These are phyloP conservation scores for Dunaliella primolecta DNA, from an alignment of 139 green algal species.

Conservation along the genomic window DNA sequence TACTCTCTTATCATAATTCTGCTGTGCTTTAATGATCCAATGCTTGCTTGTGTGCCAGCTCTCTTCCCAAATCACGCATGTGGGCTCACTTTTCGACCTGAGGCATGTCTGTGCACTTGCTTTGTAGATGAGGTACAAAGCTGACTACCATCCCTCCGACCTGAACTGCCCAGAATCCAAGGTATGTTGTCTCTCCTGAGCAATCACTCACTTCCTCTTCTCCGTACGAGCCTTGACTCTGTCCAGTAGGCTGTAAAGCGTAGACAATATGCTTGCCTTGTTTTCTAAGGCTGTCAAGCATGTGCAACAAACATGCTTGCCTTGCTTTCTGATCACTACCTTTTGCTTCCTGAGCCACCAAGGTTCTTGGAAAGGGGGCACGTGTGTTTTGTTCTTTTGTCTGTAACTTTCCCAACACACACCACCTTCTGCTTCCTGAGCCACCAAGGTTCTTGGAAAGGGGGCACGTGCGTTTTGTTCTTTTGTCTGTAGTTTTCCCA, in stretches of 20 bases:
- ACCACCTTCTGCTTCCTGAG: too few species aligned
- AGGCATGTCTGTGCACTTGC: neutral
- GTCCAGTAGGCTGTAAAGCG: too few species aligned
- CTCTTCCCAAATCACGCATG: neutral
- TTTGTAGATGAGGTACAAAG: conserved; percentile 66
- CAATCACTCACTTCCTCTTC: neutral
- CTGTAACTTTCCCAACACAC: too few species aligned
- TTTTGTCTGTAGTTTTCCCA: too few species aligned
- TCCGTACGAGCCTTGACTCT: neutral
- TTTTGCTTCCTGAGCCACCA: too few species aligned
- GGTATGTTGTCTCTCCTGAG: conserved; percentile 18
- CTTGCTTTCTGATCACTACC: neutral
- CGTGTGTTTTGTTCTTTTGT: too few species aligned
- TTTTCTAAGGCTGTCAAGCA: too few species aligned
- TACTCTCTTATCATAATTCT: too few species aligned
- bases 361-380: too few species aligned
- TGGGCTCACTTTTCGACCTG: neutral
- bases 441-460: too few species aligned
- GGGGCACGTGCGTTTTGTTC: too few species aligned
- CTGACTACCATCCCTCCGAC: conserved; percentile 81
- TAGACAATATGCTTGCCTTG: neutral
- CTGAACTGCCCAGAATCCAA: conserved; percentile 79
- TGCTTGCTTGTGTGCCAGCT: neutral
- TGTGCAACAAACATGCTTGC: too few species aligned
- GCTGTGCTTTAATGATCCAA: neutral